Conservation (phyloP, 192 early-diverging fungal species). For the Backusella tarrabulga region DNA sequence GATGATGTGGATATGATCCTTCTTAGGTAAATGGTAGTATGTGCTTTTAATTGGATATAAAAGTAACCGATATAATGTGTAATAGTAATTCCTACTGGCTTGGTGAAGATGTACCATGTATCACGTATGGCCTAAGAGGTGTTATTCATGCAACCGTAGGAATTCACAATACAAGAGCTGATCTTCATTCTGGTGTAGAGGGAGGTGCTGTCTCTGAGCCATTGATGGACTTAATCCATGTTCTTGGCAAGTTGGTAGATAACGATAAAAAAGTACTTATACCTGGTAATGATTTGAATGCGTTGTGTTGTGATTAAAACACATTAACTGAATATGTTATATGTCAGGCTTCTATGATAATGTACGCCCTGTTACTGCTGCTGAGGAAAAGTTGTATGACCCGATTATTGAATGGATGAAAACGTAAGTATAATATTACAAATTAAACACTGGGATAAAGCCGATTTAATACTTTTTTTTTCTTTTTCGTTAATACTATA, state of each 20-base stretch:
- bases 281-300: conserved; percentile 44
- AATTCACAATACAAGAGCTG: conserved; percentile 47
- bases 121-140: conserved; percentile 79
- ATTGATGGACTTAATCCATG: conserved; percentile 63
- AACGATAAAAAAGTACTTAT: conserved; percentile 57
- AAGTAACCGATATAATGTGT: background rate
- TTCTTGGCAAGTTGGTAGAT: conserved; percentile 55
- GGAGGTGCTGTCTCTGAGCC: conserved; percentile 76
- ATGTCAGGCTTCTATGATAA: conserved; percentile 59
- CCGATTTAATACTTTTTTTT: background rate
- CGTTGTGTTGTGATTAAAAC: background rate
- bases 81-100: conserved; percentile 77
- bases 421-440: conserved; percentile 6
- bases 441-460: background rate
- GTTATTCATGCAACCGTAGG: conserved; percentile 64
- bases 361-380: conserved; percentile 50
- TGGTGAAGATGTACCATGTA: conserved; percentile 70
- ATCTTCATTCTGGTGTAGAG: conserved; percentile 75
- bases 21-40: conserved; percentile 40
- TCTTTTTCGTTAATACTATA: background rate
- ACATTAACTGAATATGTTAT: background rate
- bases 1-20: conserved; percentile 54
- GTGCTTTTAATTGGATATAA: conserved; percentile 25
- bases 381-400: conserved; percentile 61
- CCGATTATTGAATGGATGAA: conserved; percentile 47